Percentiles rank a stretch among this genome's conserved stretches.
Conservation (phyloP, 164 flowering plant genomes). For the Kingdonia uniflora region DNA sequence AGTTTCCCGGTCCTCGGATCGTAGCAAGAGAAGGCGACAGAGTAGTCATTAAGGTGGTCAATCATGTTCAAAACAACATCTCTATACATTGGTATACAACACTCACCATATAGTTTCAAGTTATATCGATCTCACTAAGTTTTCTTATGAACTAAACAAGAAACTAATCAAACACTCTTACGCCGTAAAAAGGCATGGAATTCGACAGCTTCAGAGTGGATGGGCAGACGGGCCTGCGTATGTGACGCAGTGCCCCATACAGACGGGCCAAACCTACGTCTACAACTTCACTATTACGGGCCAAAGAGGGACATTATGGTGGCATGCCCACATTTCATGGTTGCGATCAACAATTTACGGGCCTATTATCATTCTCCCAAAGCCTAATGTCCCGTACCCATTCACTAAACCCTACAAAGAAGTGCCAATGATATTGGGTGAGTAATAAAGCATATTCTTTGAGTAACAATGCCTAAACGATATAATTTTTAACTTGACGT, state of each 20-base stretch:
- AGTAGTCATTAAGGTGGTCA: conserved; percentile 47
- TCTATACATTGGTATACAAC: conserved; percentile 39
- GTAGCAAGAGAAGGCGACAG: conserved; percentile 62
- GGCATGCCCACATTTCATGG: conserved; percentile 67
- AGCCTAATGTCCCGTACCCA: conserved; percentile 33
- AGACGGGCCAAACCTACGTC: conserved; percentile 39
- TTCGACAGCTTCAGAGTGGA: conserved; percentile 46
- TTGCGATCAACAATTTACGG: conserved; percentile 48
- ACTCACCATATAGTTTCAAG: too few relatives aligned
- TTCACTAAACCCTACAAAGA: conserved; percentile 46
- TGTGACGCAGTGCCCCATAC: conserved; percentile 64
- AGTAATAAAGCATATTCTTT: neutral
- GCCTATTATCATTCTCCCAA: conserved; percentile 58
- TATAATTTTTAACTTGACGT: neutral
- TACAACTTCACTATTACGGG: conserved; percentile 54
- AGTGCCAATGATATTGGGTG: conserved; percentile 58
- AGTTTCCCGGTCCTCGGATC: conserved; percentile 57
- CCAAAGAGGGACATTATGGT: conserved; percentile 51
- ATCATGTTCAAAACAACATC: conserved; percentile 46
- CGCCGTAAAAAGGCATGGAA: conserved; percentile 42
- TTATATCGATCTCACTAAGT: neutral
- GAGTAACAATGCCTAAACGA: neutral
- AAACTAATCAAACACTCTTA: too few relatives aligned
- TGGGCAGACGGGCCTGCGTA: conserved; percentile 70
- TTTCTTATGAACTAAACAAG: neutral